A percentile compares a stretch with the other conserved stretches of the same genome.
These are phyloP conservation scores for Periconia sp. DNA, from an alignment of 2,329 filamentous ascomycete genomes.

Conservation along the genomic window DNA sequence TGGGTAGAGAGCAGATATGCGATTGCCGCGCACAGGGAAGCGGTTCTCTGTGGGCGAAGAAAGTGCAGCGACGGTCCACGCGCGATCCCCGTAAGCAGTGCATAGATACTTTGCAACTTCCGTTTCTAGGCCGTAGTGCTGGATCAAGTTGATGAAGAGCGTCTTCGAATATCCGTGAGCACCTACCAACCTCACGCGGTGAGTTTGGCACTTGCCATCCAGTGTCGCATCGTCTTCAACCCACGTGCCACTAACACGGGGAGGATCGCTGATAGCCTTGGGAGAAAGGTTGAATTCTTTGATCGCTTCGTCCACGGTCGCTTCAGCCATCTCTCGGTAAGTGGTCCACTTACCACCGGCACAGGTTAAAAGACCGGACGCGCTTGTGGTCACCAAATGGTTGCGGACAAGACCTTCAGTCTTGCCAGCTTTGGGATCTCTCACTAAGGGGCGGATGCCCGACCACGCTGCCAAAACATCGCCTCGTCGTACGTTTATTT, in stretches of 20 bases:
- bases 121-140: slow-evolving; percentile 89
- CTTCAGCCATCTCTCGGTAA: slow-evolving; percentile 90
- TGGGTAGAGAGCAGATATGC: slow-evolving; percentile 79
- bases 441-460: slow-evolving; percentile 82
- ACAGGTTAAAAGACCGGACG: slow-evolving; percentile 78
- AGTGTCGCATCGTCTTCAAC: slow-evolving; percentile 71
- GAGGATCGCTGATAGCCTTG: slow-evolving; percentile 59
- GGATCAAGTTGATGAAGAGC: slow-evolving; percentile 91
- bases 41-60: slow-evolving; percentile 74
- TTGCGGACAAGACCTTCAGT: slow-evolving; percentile 87
- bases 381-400: slow-evolving; percentile 78
- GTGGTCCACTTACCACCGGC: slow-evolving; percentile 93
- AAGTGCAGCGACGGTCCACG: slow-evolving; percentile 85
- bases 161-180: slow-evolving; percentile 88
- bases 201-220: slow-evolving; percentile 79
- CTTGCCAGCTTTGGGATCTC: slow-evolving; percentile 81
- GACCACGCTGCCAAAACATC: slow-evolving; percentile 92
- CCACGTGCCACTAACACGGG: slow-evolving; percentile 70
- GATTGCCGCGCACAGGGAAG: slow-evolving; percentile 80
- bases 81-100: slow-evolving; percentile 85
- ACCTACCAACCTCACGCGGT: slow-evolving; percentile 77
- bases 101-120: slow-evolving; percentile 89
- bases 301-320: slow-evolving; percentile 81
- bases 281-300: slow-evolving; percentile 66
- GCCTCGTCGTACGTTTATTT: slow-evolving; percentile 80